phyloP scores from a whole-genome alignment of 2,329 filamentous ascomycete species.

The Cladosporium velox region DNA sequence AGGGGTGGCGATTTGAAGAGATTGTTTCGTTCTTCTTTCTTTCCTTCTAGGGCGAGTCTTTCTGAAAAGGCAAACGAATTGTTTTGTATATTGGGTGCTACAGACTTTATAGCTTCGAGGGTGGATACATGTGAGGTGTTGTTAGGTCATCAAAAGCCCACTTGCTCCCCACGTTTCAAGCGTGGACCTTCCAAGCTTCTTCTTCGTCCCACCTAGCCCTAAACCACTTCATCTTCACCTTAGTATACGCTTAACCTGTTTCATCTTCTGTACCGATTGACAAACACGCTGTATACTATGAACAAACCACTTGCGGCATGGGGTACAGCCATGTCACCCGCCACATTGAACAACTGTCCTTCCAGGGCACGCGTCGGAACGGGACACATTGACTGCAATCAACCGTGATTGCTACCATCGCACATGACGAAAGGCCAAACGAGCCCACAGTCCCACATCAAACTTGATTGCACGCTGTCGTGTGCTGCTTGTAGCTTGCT shows the following conservation, averaged over 20 bases:
- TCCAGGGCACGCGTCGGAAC: background rate
- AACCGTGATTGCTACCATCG: background rate
- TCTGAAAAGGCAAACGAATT: background rate
- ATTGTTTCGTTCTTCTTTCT: too few species aligned
- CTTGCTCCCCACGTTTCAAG: slow-evolving; percentile 1
- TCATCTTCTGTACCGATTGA: background rate
- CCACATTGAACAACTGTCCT: background rate
- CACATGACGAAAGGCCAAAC: slow-evolving; percentile 9
- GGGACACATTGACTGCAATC: background rate
- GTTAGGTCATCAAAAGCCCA: slow-evolving; percentile 3
- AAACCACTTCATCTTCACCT: background rate
- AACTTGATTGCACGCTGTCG: background rate
- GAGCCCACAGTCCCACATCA: background rate
- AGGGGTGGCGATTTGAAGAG: background rate
- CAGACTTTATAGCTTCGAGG: slow-evolving; percentile 12
- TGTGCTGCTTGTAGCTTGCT: background rate
- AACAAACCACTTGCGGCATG: background rate
- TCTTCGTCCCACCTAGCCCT: background rate
- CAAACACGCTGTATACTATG: background rate
- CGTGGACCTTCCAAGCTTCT: background rate
- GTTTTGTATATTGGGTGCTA: slow-evolving; percentile 1
- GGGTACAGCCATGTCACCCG: background rate
- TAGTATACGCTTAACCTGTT: background rate
- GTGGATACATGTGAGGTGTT: slow-evolving; percentile 2
- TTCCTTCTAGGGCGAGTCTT: background rate